Percentiles rank a stretch among this genome's conserved stretches.
Conservation (phyloP, 768 basidiomycete species). For the Albatrellus ellisii region DNA sequence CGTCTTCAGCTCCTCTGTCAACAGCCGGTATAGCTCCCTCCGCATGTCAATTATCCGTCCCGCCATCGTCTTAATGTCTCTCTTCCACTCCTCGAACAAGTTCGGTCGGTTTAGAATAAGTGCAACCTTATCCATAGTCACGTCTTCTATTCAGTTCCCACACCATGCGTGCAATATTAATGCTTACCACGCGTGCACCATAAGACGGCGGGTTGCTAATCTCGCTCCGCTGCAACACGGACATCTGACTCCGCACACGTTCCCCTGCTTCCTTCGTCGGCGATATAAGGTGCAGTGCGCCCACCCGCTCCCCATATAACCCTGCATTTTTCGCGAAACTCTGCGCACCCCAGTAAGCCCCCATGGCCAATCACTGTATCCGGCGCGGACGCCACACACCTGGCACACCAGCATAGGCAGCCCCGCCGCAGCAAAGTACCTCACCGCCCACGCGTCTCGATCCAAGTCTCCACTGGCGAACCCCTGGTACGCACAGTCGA, state of each 20-base stretch:
- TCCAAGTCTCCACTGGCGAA: constrained; percentile 91
- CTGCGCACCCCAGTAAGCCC: constrained; percentile 25
- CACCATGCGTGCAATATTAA: not conserved
- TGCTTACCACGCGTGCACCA: constrained; percentile 77
- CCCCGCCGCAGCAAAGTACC: constrained; percentile 66
- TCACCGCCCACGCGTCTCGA: constrained; percentile 83
- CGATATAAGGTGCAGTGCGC: constrained; percentile 81
- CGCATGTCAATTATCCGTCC: constrained; percentile 90
- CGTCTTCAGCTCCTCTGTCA: constrained; percentile 71
- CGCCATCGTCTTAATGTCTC: constrained; percentile 87
- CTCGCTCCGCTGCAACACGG: constrained; percentile 84
- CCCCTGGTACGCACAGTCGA: constrained; percentile 95
- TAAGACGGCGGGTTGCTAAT: constrained; percentile 92
- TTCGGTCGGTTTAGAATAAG: constrained; percentile 64
- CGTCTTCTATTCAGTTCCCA: not conserved
- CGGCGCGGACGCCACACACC: constrained; percentile 28
- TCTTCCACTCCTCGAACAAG: constrained; percentile 82
- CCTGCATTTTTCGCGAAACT: constrained; percentile 98
- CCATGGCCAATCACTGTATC: not conserved
- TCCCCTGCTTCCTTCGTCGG: constrained; percentile 48
- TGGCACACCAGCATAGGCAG: constrained; percentile 82
- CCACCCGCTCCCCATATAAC: constrained; percentile 88
- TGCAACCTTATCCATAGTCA: constrained; percentile 36
- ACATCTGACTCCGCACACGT: constrained; percentile 76
- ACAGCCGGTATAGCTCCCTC: constrained; percentile 53